These are phyloP conservation scores for Penicillium nucicola DNA, from an alignment of 495 filamentous ascomycete species.

Conservation along the genomic window DNA sequence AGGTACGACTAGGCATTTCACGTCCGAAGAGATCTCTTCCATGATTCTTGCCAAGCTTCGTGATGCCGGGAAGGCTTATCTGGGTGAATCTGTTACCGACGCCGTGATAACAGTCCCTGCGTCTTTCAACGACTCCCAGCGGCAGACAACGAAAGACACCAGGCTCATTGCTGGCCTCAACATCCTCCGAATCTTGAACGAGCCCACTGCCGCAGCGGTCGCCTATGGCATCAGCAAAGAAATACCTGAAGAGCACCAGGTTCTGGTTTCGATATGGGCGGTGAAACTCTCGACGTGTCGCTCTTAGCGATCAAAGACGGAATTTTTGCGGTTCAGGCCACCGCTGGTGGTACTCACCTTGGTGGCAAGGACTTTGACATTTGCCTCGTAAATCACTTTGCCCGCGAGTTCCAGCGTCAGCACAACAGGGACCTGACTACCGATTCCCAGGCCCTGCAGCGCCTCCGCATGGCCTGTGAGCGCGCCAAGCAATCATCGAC, in stretches of 20 bases:
- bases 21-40: constrained; percentile 82
- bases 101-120: constrained; percentile 95
- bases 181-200: constrained; percentile 94
- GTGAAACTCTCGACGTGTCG: constrained; percentile 99
- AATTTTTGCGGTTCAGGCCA: constrained; percentile 98
- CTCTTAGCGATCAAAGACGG: constrained; percentile 98
- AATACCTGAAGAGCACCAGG: constrained; percentile 92
- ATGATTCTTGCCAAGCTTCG: constrained; percentile 91
- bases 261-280: constrained; percentile 98
- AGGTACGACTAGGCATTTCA: constrained; percentile 89
- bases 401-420: constrained; percentile 88
- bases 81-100: constrained; percentile 88
- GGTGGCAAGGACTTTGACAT: constrained; percentile 99
- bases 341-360: constrained; percentile 97
- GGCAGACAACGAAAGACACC: constrained; percentile 97
- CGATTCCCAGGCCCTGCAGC: constrained; percentile 94
- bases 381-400: constrained; percentile 94
- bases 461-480: constrained; percentile 97
- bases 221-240: constrained; percentile 98
- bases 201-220: constrained; percentile 93
- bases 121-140: constrained; percentile 98
- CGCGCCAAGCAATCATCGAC: constrained; percentile 99
- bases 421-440: constrained; percentile 77
- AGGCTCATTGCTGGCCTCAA: constrained; percentile 94
- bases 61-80: constrained; percentile 85